These are phyloP conservation scores for Aspergillus texensis DNA, from an alignment of 2,329 filamentous ascomycete genomes.

Conservation along the genomic window DNA sequence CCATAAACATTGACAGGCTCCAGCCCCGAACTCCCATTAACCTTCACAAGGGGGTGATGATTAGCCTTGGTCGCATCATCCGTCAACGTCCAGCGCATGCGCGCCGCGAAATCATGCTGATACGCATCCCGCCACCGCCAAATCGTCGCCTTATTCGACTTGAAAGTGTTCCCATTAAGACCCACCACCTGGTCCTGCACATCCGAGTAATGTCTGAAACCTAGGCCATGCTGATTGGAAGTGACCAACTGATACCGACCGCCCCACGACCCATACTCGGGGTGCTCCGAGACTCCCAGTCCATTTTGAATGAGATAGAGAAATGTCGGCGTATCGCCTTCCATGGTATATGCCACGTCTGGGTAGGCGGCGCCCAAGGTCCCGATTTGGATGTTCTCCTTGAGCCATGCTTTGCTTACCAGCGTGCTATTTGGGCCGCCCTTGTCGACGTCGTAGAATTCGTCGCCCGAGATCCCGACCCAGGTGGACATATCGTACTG, in stretches of 20 bases:
- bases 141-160: conserved; percentile 52
- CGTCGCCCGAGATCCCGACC: conserved; percentile 58
- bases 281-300: conserved; percentile 40
- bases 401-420: conserved; percentile 56
- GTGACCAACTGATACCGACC: conserved; percentile 40
- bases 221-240: neutral
- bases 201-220: conserved; percentile 34
- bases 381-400: conserved; percentile 57
- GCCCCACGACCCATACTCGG: conserved; percentile 48
- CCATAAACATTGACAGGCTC: conserved; percentile 19
- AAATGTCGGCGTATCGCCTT: conserved; percentile 53
- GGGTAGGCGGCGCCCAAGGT: conserved; percentile 51
- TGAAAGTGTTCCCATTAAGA: conserved; percentile 32
- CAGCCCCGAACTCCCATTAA: conserved; percentile 19
- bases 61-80: conserved; percentile 22
- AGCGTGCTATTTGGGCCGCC: conserved; percentile 53
- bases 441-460: conserved; percentile 50
- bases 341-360: conserved; percentile 54
- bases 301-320: conserved; percentile 48
- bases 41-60: conserved; percentile 23
- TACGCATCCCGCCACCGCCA: conserved; percentile 59
- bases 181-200: conserved; percentile 39
- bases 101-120: conserved; percentile 54
- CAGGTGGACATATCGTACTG: conserved; percentile 58
- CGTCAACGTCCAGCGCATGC: conserved; percentile 51